Evolutionary conservation across 129 eudicot genomes (phyloP), one percentile per base, ranked within the genome.

Genomic region (Chrysanthemum lavandulifolium): DNA sequence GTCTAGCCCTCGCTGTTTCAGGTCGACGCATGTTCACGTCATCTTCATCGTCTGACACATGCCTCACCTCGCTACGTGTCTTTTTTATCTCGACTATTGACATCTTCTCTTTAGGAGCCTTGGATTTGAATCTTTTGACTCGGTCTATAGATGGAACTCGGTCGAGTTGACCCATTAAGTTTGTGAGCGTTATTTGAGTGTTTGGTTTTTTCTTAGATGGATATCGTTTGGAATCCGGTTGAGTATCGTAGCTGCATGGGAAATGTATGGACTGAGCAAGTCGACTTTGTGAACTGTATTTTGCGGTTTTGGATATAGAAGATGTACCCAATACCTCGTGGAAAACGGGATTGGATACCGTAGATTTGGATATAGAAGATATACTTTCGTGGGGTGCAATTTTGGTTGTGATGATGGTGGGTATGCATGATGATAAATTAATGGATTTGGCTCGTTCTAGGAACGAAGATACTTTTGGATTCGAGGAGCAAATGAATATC

Each of bases 81-180:
- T 78, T 69, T 69, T 68, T 73, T 70, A 75, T 45, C 78, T 40
- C 69, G 78, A 27, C 51, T 55, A 23, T 13, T 11, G 14, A 1
- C 7, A 52, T 52, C n/a, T 13, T 11, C 16, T 52, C 57, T 52
- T 13, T 3, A 52, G n/a, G 57, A 2, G 19, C 0, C 33, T 56
- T 29, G 47, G 74, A 23, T 47, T 73, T 80, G 74, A 86, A 31
- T 58, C 87, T 77, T 31, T 67, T 82, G 79, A 82, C 87, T 65
- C 85, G 87, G 31, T 67, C 71, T 0, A 82, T 36, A 4, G 86
- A 83, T 10, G 77, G 65, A 48, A 73, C 13, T 73, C 60, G 36
- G 3, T n/a, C 55, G 29, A 76, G 74, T 76, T 59, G 74, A 68
- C 62, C 14, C 40, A 55, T 40, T n/a, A 58, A 47, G 76, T 72